A percentile compares a stretch with the other conserved stretches of the same genome.
phyloP scores from a whole-genome alignment of 371 early-diverging fungal genomes.

The Lichtheimia ornata region DNA sequence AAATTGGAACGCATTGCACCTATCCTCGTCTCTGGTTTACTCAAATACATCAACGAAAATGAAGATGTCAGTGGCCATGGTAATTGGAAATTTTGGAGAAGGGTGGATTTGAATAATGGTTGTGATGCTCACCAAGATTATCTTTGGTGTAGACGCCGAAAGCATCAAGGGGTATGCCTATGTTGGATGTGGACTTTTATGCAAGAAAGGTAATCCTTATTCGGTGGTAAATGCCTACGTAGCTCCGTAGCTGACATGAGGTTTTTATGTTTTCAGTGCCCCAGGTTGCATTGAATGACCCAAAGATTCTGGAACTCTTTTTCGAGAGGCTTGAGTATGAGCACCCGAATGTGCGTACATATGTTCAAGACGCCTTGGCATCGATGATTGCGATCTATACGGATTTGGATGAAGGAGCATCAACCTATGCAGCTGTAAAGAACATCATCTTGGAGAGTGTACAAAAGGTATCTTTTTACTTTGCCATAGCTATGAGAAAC shows the following conservation, averaged over 20 bases:
- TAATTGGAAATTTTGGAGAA: slow-evolving; percentile 1
- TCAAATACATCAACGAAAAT: slow-evolving; percentile 69
- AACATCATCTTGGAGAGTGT: slow-evolving; percentile 57
- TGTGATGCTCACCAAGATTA: not conserved
- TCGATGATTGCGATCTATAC: slow-evolving; percentile 78
- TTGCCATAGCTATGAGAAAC: not conserved
- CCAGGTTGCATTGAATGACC: slow-evolving; percentile 58
- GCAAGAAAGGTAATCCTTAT: slow-evolving; percentile 64
- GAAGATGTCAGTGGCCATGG: slow-evolving; percentile 42
- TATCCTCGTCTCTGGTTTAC: slow-evolving; percentile 71
- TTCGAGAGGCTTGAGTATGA: slow-evolving; percentile 73
- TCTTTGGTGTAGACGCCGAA: slow-evolving; percentile 52
- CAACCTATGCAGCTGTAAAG: slow-evolving; percentile 52
- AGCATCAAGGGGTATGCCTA: slow-evolving; percentile 84
- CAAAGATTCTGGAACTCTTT: slow-evolving; percentile 60
- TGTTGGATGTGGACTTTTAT: slow-evolving; percentile 77
- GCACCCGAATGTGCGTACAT: slow-evolving; percentile 65
- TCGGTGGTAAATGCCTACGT: not conserved
- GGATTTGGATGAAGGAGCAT: slow-evolving; percentile 33
- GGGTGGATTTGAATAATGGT: not conserved
- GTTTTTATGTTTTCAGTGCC: slow-evolving; percentile 53
- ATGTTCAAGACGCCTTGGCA: slow-evolving; percentile 81
- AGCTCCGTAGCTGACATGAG: not conserved
- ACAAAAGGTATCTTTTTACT: slow-evolving; percentile 54
- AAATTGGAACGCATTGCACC: slow-evolving; percentile 68